A percentile compares a stretch with the other conserved stretches of the same genome.
phyloP scores from a whole-genome alignment of 805 yeast species.

The Grigorovia humatica region DNA sequence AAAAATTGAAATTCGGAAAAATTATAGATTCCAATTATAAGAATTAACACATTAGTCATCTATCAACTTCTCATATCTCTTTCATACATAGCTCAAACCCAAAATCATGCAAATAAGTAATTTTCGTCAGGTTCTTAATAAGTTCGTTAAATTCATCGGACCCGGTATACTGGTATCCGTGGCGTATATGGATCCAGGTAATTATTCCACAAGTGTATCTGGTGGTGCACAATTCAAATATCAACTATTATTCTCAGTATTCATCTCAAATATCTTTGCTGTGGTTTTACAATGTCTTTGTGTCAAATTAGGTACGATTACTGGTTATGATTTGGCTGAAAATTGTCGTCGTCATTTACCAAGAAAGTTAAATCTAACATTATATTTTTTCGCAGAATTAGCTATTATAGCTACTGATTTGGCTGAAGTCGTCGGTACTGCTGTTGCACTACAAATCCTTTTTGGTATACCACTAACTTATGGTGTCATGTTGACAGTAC shows the following conservation, averaged over 20 bases:
- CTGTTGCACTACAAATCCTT: conserved; percentile 70
- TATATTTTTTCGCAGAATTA: conserved; percentile 67
- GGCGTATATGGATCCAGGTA: conserved; percentile 97
- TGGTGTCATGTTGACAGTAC: conserved; percentile 71
- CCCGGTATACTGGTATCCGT: conserved; percentile 96
- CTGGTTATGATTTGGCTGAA: conserved; percentile 86
- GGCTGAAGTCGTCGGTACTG: conserved; percentile 92
- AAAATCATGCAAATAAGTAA: conserved; percentile 1
- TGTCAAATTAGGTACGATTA: conserved; percentile 82
- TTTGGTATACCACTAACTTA: conserved; percentile 60
- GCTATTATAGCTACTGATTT: conserved; percentile 89
- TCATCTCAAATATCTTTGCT: conserved; percentile 77
- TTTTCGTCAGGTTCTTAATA: conserved; percentile 13
- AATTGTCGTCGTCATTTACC: conserved; percentile 74
- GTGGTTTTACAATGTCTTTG: conserved; percentile 79
- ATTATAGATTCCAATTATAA: too few relatives aligned
- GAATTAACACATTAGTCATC: too few relatives aligned
- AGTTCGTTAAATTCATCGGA: conserved; percentile 62
- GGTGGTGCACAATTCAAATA: conserved; percentile 82
- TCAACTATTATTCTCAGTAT: conserved; percentile 65
- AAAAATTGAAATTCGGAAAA: not conserved
- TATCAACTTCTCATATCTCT: not conserved
- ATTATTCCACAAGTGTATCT: conserved; percentile 88
- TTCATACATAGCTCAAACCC: conserved; percentile 3
- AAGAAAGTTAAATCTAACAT: conserved; percentile 40